Percentiles rank a stretch among this genome's conserved stretches.
Evolutionary conservation across 768 basidiomycete species (phyloP).

Genomic region (Boletus subparvulus): DNA sequence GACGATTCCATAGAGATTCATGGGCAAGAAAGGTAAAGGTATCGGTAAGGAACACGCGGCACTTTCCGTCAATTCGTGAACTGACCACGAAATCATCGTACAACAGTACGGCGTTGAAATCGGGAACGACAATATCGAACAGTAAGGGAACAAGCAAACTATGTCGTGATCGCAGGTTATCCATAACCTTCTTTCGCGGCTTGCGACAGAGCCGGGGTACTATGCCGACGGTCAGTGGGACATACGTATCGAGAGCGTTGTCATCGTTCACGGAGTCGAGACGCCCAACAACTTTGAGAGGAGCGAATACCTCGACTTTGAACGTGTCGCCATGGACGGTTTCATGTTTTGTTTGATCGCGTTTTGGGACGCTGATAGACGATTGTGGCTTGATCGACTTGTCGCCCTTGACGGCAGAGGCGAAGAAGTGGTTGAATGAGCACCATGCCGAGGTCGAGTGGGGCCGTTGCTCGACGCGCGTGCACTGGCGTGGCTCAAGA

Average conservation of each 20-base stretch:
- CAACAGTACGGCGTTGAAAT: constrained; percentile 70
- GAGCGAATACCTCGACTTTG: constrained; percentile 80
- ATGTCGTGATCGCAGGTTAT: not conserved
- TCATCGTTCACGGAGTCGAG: constrained; percentile 70
- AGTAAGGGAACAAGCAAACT: constrained; percentile 33
- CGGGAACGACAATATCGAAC: constrained; percentile 90
- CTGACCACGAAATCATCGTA: constrained; percentile 43
- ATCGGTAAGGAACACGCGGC: constrained; percentile 28
- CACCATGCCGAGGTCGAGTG: constrained; percentile 75
- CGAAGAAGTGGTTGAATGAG: constrained; percentile 77
- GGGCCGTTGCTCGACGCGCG: constrained; percentile 51
- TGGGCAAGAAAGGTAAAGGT: constrained; percentile 71
- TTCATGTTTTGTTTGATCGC: not conserved
- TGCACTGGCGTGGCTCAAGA: constrained; percentile 26
- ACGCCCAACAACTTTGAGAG: constrained; percentile 81
- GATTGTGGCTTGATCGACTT: constrained; percentile 56
- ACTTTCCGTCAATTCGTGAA: not conserved
- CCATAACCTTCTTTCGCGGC: not conserved
- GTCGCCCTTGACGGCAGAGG: constrained; percentile 58
- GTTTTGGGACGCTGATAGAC: not conserved
- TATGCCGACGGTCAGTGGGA: constrained; percentile 90
- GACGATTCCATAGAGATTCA: constrained; percentile 55
- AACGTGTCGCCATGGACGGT: constrained; percentile 83
- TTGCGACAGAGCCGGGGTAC: constrained; percentile 76
- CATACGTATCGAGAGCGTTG: constrained; percentile 89